Percentiles rank a stretch among this genome's conserved stretches.
Evolutionary conservation across 495 filamentous ascomycete genomes (phyloP).

Genomic region (Acidiella bohemica): DNA sequence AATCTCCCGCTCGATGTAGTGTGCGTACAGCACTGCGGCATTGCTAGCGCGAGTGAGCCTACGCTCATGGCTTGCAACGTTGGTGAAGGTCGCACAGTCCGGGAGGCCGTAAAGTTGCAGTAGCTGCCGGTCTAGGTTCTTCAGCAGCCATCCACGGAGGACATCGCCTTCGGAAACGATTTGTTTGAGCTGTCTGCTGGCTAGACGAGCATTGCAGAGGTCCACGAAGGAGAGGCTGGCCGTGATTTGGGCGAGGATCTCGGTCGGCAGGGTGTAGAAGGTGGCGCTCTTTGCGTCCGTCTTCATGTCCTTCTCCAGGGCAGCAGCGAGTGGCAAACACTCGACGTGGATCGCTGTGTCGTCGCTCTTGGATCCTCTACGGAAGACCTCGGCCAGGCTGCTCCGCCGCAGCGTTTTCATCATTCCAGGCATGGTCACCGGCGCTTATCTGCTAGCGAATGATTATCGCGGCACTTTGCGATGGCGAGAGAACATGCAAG

Average conservation of each 20-base stretch:
- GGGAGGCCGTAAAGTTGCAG: not conserved
- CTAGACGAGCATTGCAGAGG: not conserved
- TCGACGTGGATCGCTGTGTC: too few relatives aligned
- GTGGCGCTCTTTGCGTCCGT: not conserved
- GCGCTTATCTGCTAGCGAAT: too few relatives aligned
- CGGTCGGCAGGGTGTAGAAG: conserved; percentile 4
- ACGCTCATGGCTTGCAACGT: not conserved
- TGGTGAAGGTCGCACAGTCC: not conserved
- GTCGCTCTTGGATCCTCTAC: too few relatives aligned
- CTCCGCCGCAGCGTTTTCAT: too few relatives aligned
- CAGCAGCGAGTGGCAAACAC: too few relatives aligned
- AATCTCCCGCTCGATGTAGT: conserved; percentile 5
- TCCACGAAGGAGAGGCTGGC: not conserved
- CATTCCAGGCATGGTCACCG: too few relatives aligned
- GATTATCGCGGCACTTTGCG: too few relatives aligned
- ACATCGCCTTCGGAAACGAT: conserved; percentile 5
- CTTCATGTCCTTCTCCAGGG: too few relatives aligned
- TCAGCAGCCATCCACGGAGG: conserved; percentile 1
- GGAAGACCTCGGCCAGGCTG: too few relatives aligned
- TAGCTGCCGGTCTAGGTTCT: not conserved
- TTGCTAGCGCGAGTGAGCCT: not conserved
- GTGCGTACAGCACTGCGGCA: not conserved
- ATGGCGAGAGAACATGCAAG: too few relatives aligned
- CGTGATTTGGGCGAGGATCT: conserved; percentile 2
- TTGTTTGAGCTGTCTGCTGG: not conserved